Base-by-base conservation (phyloP, 2,329 filamentous ascomycete genomes). In the Pyrenophora seminiperda region DNA sequence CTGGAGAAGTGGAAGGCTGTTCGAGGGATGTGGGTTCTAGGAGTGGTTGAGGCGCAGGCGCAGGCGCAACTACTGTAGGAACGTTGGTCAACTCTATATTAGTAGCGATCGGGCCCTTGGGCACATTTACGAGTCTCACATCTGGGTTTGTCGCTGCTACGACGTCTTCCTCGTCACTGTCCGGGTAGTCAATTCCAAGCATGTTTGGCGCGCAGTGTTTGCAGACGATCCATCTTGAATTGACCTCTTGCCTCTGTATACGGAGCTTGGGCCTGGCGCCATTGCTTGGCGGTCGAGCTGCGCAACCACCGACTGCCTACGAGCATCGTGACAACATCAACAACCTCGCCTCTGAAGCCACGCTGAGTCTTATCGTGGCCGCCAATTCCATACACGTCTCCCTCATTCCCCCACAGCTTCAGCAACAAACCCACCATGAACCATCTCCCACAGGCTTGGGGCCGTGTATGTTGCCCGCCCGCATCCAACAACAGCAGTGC, bases 381-480 rank as follows among this genome's bases (percentile, higher is more conserved):
- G 38, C 38, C 24, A n/a, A 36, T 13, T 32, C 32, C 30, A 20
- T 20, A 24, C 18, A 34, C 13, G 11, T 11, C 10, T 38, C 31
- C 29, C 41, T 37, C 41, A 42, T 44, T 19, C 33, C n/a, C 22
- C 39, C 24, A 34, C 13, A 38, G 18, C 31, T 33, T 13, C 41
- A 48, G 27, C 47, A 32, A 41, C 37, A 20, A 14, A 22, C 31
- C 45, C 72, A 77, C 46, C 58, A 87, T 87, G 84, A 85, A 86
- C 72, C 84, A 87, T 71, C 79, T 83, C 63, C 84, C 84, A 51
- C 80, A 85, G 77, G 81, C 80, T 60, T 87, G 84, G 84, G 84
- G 84, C 71, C 80, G 84, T 73, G 84, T 86, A 77, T 71, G 81
- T 59, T 18, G 34, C 47, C 54, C 45, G 36, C 51, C 41, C 53